phyloP scores from a whole-genome alignment of 257 asterid genomes.

The Solanum ossicruentum region DNA sequence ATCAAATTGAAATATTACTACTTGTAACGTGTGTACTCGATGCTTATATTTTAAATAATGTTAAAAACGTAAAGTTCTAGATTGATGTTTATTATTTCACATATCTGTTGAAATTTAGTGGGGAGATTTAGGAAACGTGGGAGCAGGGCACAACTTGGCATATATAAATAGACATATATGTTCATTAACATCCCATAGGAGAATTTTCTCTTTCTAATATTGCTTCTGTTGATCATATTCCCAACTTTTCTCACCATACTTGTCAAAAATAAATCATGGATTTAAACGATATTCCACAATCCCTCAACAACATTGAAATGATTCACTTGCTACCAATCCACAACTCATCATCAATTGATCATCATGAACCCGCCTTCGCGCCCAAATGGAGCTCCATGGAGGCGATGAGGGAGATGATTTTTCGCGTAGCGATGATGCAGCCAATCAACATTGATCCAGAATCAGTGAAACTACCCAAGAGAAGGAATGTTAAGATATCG shows the following conservation, averaged over 20 bases:
- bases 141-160: background rate
- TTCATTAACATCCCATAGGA: background rate
- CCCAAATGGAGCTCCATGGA: conserved; percentile 19
- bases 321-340: background rate
- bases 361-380: background rate
- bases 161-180: background rate
- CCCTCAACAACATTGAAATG: conserved; percentile 4
- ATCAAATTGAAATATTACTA: background rate
- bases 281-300: conserved; percentile 8
- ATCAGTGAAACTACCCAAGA: conserved; percentile 28
- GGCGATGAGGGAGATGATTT: conserved; percentile 49
- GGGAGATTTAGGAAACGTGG: background rate
- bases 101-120: background rate
- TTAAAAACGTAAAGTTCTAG: background rate
- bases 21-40: no score
- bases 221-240: background rate
- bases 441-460: conserved; percentile 39
- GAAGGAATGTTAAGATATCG: conserved; percentile 45
- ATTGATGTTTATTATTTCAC: background rate
- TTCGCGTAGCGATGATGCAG: conserved; percentile 44
- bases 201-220: background rate
- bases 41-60: no score
- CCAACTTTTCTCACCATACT: background rate
- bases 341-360: background rate
- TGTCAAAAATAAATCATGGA: background rate